Evolutionary conservation across 768 basidiomycete species (phyloP).

Genomic region (Russula virescens): DNA sequence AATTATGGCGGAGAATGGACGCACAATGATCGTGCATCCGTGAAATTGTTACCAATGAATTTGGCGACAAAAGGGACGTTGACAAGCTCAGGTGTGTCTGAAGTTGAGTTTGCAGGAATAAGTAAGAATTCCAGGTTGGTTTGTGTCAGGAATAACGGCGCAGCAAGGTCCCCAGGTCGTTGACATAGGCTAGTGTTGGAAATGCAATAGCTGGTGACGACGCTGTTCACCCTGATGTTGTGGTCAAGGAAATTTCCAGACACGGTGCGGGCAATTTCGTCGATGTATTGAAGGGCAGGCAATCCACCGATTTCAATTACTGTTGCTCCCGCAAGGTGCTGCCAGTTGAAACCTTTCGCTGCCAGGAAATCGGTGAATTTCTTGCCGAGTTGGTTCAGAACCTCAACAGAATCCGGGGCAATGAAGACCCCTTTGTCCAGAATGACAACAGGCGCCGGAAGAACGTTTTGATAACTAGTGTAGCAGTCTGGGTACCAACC

Average conservation of each 20-base stretch:
- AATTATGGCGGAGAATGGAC: slow-evolving; percentile 24
- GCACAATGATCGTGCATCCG: slow-evolving; percentile 47
- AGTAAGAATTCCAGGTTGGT: slow-evolving; percentile 45
- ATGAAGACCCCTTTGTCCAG: slow-evolving; percentile 38
- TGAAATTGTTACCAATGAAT: slow-evolving; percentile 45
- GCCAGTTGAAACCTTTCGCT: slow-evolving; percentile 48
- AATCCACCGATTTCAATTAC: slow-evolving; percentile 50
- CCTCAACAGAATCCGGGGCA: slow-evolving; percentile 49
- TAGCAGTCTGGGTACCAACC: slow-evolving; percentile 57
- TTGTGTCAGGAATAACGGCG: slow-evolving; percentile 44
- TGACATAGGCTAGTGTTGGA: slow-evolving; percentile 43
- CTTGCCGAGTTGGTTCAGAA: slow-evolving; percentile 42
- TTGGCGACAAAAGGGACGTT: slow-evolving; percentile 48
- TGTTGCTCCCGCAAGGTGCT: slow-evolving; percentile 54
- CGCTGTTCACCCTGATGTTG: slow-evolving; percentile 57
- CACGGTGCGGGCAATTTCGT: slow-evolving; percentile 50
- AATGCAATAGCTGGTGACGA: slow-evolving; percentile 51
- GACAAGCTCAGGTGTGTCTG: slow-evolving; percentile 39
- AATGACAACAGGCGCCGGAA: slow-evolving; percentile 45
- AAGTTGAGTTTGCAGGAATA: slow-evolving; percentile 43
- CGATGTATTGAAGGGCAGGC: slow-evolving; percentile 49
- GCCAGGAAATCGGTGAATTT: slow-evolving; percentile 41
- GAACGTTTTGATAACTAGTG: slow-evolving; percentile 38
- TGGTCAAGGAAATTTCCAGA: slow-evolving; percentile 62
- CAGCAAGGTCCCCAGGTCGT: slow-evolving; percentile 51